Percentiles rank a stretch among this genome's conserved stretches.
Conservation (phyloP, 345 rosid genomes). For the Salix purpurea region DNA sequence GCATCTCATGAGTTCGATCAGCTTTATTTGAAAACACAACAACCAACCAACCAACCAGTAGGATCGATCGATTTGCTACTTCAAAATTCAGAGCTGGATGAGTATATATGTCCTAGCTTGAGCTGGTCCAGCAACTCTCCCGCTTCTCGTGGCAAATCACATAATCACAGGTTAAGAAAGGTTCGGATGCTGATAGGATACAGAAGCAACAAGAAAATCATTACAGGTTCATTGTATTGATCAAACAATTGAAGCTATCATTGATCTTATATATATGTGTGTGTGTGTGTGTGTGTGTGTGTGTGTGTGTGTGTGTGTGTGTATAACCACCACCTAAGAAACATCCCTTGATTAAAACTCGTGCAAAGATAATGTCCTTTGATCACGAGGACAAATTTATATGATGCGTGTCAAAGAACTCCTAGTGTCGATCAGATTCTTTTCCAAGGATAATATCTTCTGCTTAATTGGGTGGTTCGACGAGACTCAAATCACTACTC, state of each 20-base stretch:
- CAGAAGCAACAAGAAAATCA: background rate
- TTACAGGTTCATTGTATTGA: background rate
- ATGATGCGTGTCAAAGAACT: background rate
- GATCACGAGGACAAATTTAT: background rate
- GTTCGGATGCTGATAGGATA: background rate
- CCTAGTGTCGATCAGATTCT: background rate
- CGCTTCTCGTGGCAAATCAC: background rate
- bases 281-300: too few species aligned
- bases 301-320: too few species aligned
- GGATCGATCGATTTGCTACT: background rate
- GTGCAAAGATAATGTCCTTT: background rate
- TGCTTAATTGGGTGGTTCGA: background rate
- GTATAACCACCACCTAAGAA: background rate
- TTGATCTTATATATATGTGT: too few species aligned
- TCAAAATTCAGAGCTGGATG: background rate
- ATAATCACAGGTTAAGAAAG: background rate
- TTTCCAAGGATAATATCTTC: background rate
- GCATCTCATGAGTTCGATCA: background rate
- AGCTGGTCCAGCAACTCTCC: background rate
- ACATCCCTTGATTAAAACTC: background rate
- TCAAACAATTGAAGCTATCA: background rate
- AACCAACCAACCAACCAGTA: too few species aligned
- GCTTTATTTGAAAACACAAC: background rate
- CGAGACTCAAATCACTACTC: background rate
- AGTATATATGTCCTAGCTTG: background rate